phyloP scores from a whole-genome alignment of 805 yeast genomes.

The Metahyphopichia silvanorum region DNA sequence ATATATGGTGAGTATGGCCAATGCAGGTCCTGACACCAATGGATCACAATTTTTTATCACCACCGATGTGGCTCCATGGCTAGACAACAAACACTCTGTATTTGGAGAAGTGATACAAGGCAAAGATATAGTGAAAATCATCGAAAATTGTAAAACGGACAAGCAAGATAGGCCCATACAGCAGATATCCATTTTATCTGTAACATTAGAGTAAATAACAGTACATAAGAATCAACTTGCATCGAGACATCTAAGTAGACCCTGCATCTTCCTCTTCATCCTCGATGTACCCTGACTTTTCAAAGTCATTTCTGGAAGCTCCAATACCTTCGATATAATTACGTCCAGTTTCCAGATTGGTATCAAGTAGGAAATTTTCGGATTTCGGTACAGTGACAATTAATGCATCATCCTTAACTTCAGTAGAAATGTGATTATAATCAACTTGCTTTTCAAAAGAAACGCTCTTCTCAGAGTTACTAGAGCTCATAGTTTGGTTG shows the following conservation, averaged over 20 bases:
- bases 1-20: constrained; percentile 30
- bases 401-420: not conserved
- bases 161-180: constrained; percentile 16
- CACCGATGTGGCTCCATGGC: constrained; percentile 13
- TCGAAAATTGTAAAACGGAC: constrained; percentile 16
- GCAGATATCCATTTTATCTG: constrained; percentile 18
- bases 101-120: constrained; percentile 24
- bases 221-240: too few species aligned
- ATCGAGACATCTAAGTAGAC: not conserved
- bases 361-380: not conserved
- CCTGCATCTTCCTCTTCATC: not conserved
- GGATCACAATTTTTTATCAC: constrained; percentile 27
- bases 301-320: not conserved
- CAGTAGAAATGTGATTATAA: not conserved
- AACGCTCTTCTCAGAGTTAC: constrained; percentile 1
- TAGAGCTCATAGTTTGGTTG: not conserved
- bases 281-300: not conserved
- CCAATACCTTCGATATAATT: constrained; percentile 2
- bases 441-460: not conserved
- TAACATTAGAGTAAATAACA: constrained; percentile 7
- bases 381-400: constrained; percentile 1
- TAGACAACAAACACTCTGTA: constrained; percentile 21
- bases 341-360: not conserved
- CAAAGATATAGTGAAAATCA: constrained; percentile 13
- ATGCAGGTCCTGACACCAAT: constrained; percentile 23